Evolutionary conservation across 169 alveolate species (phyloP).

Genomic region (Plasmodium adleri): DNA sequence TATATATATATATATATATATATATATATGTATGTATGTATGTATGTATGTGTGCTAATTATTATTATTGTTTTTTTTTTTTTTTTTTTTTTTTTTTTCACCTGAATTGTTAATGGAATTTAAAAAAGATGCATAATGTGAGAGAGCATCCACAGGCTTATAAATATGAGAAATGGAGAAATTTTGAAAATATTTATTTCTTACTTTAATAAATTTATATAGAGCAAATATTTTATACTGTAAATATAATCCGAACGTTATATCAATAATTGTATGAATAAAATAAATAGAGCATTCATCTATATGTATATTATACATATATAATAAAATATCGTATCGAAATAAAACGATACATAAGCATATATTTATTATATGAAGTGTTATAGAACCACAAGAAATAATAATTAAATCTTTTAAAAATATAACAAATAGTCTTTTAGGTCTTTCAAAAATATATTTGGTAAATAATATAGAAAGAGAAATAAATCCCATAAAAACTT

Average conservation of each 20-base stretch:
- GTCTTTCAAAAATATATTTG: slow-evolving; percentile 81
- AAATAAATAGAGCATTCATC: slow-evolving; percentile 86
- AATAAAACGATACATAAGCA: slow-evolving; percentile 79
- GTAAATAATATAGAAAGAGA: slow-evolving; percentile 81
- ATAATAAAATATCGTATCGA: slow-evolving; percentile 26
- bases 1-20: no score
- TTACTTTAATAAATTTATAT: slow-evolving; percentile 31
- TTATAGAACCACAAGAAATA: slow-evolving; percentile 83
- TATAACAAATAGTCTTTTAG: slow-evolving; percentile 78
- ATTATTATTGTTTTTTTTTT: neutral
- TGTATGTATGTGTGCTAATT: neutral
- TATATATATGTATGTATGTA: no score
- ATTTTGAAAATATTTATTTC: slow-evolving; percentile 29
- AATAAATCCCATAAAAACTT: slow-evolving; percentile 77
- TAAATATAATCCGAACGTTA: slow-evolving; percentile 82
- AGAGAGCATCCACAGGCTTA: slow-evolving; percentile 36
- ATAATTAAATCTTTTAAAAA: slow-evolving; percentile 81
- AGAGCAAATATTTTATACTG: slow-evolving; percentile 76
- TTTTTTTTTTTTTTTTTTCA: neutral
- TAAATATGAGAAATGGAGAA: slow-evolving; percentile 6
- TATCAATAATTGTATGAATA: slow-evolving; percentile 84
- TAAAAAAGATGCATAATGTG: slow-evolving; percentile 43
- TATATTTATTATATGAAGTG: slow-evolving; percentile 83
- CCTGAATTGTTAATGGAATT: slow-evolving; percentile 8
- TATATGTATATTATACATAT: slow-evolving; percentile 29